Conservation (phyloP, 2,329 filamentous ascomycete species). For the Fusarium miscanthi region DNA sequence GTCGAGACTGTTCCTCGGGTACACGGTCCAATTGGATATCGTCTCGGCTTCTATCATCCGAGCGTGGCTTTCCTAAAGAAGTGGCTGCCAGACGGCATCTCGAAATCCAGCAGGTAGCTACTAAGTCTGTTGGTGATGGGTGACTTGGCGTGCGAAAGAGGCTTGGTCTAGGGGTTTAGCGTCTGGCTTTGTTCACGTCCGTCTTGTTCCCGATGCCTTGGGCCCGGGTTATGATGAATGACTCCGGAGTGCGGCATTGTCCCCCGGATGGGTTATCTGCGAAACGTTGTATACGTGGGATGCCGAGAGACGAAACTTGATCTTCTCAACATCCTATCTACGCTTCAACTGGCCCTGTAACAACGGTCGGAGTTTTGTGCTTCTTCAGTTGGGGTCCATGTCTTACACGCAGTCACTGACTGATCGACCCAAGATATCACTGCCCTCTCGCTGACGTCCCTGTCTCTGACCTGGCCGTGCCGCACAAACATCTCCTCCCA, state of each 20-base stretch:
- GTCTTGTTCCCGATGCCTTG: constrained; percentile 39
- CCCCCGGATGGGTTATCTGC: background rate
- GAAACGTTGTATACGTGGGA: background rate
- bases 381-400: background rate
- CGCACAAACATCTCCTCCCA: constrained; percentile 22
- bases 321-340: background rate
- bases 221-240: background rate
- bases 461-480: constrained; percentile 13
- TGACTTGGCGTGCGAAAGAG: background rate
- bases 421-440: background rate
- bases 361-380: background rate
- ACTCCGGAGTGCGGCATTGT: background rate
- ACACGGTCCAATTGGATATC: background rate
- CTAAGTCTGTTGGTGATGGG: background rate
- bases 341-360: background rate
- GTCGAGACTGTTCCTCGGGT: background rate
- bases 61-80: constrained; percentile 14
- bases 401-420: background rate
- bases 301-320: background rate
- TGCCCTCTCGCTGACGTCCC: background rate
- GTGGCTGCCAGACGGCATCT: constrained; percentile 20
- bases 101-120: background rate
- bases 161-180: constrained; percentile 28
- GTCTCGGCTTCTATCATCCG: constrained; percentile 14
- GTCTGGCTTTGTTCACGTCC: constrained; percentile 26